A percentile compares a stretch with the other conserved stretches of the same genome.
These are phyloP conservation scores for Recurvomyces mirabilis DNA, from an alignment of 495 filamentous ascomycete species.

Conservation along the genomic window DNA sequence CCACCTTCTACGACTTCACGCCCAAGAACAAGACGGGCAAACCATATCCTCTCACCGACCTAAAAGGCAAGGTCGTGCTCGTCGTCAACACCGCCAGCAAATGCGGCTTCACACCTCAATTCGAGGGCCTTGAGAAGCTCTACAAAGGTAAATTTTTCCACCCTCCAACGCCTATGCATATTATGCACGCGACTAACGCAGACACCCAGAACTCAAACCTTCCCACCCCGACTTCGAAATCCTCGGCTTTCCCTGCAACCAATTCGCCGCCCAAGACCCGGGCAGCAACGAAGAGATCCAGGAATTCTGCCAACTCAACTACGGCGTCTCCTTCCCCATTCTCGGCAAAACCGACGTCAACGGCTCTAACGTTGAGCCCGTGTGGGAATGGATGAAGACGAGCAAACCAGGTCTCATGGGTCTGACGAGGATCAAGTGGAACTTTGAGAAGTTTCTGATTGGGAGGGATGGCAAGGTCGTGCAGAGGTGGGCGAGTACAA, in stretches of 20 bases:
- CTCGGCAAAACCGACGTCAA: slow-evolving; percentile 91
- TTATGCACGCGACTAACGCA: too few species aligned
- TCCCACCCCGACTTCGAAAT: slow-evolving; percentile 66
- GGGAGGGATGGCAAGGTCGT: slow-evolving; percentile 76
- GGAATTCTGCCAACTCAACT: slow-evolving; percentile 85
- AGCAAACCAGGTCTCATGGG: slow-evolving; percentile 75
- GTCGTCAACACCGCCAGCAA: slow-evolving; percentile 98
- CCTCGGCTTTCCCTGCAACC: slow-evolving; percentile 96
- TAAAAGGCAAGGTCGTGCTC: slow-evolving; percentile 85
- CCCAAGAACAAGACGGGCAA: slow-evolving; percentile 57
- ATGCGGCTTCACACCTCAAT: slow-evolving; percentile 98
- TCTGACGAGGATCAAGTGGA: slow-evolving; percentile 87
- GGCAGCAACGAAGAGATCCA: slow-evolving; percentile 84
- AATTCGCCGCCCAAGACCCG: slow-evolving; percentile 86
- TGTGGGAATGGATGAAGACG: slow-evolving; percentile 83
- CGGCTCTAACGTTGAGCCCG: slow-evolving; percentile 63
- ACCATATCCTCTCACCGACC: slow-evolving; percentile 52
- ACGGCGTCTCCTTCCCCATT: slow-evolving; percentile 87
- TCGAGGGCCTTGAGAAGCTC: slow-evolving; percentile 76
- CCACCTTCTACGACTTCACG: slow-evolving; percentile 84
- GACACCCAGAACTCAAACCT: slow-evolving; percentile 45
- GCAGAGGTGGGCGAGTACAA: slow-evolving; percentile 68
- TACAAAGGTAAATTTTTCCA: slow-evolving; percentile 48
- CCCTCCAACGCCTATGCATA: too few species aligned
- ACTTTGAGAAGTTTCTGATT: slow-evolving; percentile 95